A percentile compares a stretch with the other conserved stretches of the same genome.
phyloP scores from a whole-genome alignment of 768 basidiomycete species.

The Rhodotorula diobovata region DNA sequence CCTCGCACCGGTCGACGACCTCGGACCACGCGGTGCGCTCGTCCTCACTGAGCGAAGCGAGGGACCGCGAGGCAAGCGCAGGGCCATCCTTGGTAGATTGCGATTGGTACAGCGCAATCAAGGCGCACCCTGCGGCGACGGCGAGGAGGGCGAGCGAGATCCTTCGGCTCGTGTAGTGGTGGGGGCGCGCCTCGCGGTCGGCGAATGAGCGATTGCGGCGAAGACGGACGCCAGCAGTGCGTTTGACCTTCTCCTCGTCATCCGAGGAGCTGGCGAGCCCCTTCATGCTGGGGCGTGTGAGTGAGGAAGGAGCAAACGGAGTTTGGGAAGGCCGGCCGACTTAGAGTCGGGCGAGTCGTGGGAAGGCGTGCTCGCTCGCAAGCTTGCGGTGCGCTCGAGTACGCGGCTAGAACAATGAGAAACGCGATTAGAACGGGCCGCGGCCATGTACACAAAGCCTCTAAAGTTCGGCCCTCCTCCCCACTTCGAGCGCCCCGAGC shows the following conservation, averaged over 20 bases:
- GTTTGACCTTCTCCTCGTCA: conserved; percentile 23
- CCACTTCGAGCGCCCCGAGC: no score
- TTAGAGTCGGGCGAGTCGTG: no score
- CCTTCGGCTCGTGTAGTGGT: background rate
- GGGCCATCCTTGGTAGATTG: no score
- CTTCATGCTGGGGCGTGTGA: background rate
- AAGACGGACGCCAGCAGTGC: background rate
- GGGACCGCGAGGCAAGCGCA: background rate
- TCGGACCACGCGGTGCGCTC: conserved; percentile 6
- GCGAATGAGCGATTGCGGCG: background rate
- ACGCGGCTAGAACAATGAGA: no score
- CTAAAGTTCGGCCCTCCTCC: no score
- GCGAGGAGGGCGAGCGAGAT: background rate
- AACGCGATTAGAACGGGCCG: no score
- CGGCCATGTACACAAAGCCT: no score
- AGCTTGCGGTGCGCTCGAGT: no score
- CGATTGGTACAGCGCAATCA: background rate
- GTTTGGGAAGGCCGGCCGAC: no score
- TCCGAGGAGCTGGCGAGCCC: conserved; percentile 15
- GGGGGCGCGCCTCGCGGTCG: no score
- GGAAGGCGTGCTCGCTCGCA: no score
- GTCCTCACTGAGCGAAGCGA: background rate
- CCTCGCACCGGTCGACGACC: conserved; percentile 46
- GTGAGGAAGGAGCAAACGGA: conserved; percentile 57
- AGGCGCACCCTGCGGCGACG: background rate